Evolutionary conservation across 163 green algal species (phyloP), one percentile per base, ranked within the genome.

Genomic region (Smithsoniella earleae): DNA sequence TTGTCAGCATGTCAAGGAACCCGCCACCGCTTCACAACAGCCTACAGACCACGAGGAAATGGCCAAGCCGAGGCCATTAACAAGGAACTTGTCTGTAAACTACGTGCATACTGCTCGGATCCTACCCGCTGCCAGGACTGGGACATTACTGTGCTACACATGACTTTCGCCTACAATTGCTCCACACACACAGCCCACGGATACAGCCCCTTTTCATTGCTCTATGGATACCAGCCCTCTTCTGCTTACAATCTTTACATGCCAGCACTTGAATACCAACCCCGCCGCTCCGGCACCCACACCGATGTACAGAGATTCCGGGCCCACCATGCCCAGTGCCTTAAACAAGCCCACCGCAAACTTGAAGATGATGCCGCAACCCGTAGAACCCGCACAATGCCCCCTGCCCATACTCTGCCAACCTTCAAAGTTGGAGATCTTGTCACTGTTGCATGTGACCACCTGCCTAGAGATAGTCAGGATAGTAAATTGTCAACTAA

Each of bases 341-440:
- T n/a, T n/a, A n/a, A n/a, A n/a, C n/a, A n/a, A n/a, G n/a, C n/a
- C n/a, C n/a, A n/a, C n/a, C n/a, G n/a, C n/a, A n/a, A n/a, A n/a
- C n/a, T n/a, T 27, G 43, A 54, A 54, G 43, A 54, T 27, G 43
- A 54, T 54, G 43, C 43, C 43, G 43, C 16, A 18, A 16, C 16
- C 43, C 43, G 43, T 27, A 16, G 18, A 27, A 18, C n/a, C n/a
- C n/a, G n/a, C n/a, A n/a, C n/a, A n/a, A n/a, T n/a, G n/a, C n/a
- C n/a, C n/a, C n/a, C n/a, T n/a, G n/a, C n/a, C n/a, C n/a, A n/a
- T n/a, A n/a, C n/a, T 54, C 18, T 54, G 43, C 43, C 43, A 27
- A 27, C 43, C 16, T 54, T 54, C 43, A 54, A 54, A 54, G 43
- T 54, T 54, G 43, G 43, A 16, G 43, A 54, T 54, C 43, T 54